Conservation (phyloP, 75 land plant genomes). For the Gnetum montanum region DNA sequence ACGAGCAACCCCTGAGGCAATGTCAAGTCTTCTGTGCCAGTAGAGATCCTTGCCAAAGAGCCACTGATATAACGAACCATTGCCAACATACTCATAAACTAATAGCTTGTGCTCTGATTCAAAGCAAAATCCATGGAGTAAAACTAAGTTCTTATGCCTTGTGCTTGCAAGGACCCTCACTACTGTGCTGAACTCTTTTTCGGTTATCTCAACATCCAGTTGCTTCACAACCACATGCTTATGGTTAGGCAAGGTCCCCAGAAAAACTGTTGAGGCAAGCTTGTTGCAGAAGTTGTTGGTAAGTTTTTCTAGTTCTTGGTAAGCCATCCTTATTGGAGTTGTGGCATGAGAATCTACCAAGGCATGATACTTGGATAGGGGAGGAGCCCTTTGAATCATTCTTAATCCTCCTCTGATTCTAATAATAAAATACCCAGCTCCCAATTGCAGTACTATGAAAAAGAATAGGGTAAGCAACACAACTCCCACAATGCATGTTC, state of each 20-base stretch:
- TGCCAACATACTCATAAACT: constrained; percentile 30
- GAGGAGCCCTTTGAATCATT: background rate
- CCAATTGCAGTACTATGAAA: constrained; percentile 15
- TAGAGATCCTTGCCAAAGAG: constrained; percentile 6
- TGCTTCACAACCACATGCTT: constrained; percentile 7
- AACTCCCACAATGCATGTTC: constrained; percentile 6
- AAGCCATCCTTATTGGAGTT: constrained; percentile 10
- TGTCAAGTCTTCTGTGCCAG: constrained; percentile 14
- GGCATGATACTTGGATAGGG: constrained; percentile 13
- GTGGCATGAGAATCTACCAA: constrained; percentile 17
- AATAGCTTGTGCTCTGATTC: constrained; percentile 19
- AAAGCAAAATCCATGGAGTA: constrained; percentile 30
- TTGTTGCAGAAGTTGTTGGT: constrained; percentile 9
- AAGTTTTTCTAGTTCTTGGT: constrained; percentile 9
- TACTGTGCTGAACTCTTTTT: constrained; percentile 20
- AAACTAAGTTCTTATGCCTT: constrained; percentile 30
- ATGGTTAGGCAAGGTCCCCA: constrained; percentile 14
- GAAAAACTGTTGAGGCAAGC: constrained; percentile 8
- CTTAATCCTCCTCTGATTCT: constrained; percentile 10
- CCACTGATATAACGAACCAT: constrained; percentile 31
- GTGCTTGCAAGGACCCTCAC: constrained; percentile 21
- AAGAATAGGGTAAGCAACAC: constrained; percentile 2
- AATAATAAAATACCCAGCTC: constrained; percentile 10
- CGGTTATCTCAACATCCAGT: constrained; percentile 7
- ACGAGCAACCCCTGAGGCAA: constrained; percentile 12